These are phyloP conservation scores for Filosporella fistucella DNA, from an alignment of 495 filamentous ascomycete species.

Conservation along the genomic window DNA sequence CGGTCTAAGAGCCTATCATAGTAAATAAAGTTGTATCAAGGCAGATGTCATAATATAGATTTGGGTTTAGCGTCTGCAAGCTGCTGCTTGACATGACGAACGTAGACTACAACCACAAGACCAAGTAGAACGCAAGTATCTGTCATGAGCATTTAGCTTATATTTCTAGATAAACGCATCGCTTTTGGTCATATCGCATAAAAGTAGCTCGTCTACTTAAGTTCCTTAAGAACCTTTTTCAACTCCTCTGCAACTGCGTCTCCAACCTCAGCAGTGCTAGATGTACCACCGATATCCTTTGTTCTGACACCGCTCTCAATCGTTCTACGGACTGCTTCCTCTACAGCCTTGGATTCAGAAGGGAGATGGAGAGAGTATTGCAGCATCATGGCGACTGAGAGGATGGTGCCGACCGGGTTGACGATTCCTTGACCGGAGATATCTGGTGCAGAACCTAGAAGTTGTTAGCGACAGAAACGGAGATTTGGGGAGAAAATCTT, in stretches of 20 bases:
- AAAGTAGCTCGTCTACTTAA: slow-evolving; percentile 16
- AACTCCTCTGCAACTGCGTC: slow-evolving; percentile 75
- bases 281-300: slow-evolving; percentile 71
- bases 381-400: slow-evolving; percentile 89
- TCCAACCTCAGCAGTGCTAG: slow-evolving; percentile 72
- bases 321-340: slow-evolving; percentile 73
- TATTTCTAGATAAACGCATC: too few relatives aligned
- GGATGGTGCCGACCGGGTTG: slow-evolving; percentile 77
- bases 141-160: too few relatives aligned
- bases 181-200: too few relatives aligned
- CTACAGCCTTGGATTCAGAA: slow-evolving; percentile 65
- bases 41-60: too few relatives aligned
- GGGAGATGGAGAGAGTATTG: slow-evolving; percentile 80
- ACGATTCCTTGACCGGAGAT: slow-evolving; percentile 88
- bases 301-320: slow-evolving; percentile 74
- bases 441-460: slow-evolving; percentile 59
- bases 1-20: too few relatives aligned
- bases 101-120: too few relatives aligned
- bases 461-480: slow-evolving; percentile 7
- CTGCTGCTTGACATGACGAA: too few relatives aligned
- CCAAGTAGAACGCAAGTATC: too few relatives aligned
- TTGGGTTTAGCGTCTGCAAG: too few relatives aligned
- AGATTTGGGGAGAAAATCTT: slow-evolving; percentile 23
- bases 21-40: too few relatives aligned
- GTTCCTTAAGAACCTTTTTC: slow-evolving; percentile 36